Conservation (phyloP, 2,329 filamentous ascomycete genomes). For the Sclerotinia glacialis region DNA sequence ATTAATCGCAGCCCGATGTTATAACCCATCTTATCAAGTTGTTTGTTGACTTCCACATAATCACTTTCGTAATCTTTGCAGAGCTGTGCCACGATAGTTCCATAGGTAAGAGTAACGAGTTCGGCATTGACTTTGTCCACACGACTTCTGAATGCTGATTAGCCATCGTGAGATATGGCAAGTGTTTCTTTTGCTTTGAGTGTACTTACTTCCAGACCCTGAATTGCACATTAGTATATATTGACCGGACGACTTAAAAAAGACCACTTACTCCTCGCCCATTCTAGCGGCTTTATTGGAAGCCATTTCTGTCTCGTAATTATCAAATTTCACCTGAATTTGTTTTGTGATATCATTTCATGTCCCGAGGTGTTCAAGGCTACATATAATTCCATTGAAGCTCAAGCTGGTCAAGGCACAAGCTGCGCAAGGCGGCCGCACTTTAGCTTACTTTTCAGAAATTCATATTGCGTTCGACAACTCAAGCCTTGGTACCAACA, state of each 20-base stretch:
- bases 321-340: neutral
- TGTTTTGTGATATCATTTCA: constrained; percentile 9
- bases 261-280: constrained; percentile 66
- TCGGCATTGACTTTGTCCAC: constrained; percentile 98
- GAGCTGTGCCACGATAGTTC: constrained; percentile 92
- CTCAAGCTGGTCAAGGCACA: constrained; percentile 16
- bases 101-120: constrained; percentile 94
- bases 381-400: constrained; percentile 8
- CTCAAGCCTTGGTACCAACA: neutral
- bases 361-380: neutral
- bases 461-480: constrained; percentile 16
- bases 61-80: constrained; percentile 95
- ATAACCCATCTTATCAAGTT: constrained; percentile 98
- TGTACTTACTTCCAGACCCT: constrained; percentile 43
- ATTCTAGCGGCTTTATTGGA: constrained; percentile 66
- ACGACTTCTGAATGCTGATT: constrained; percentile 62
- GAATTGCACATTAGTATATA: constrained; percentile 31
- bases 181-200: neutral
- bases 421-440: constrained; percentile 17
- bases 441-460: constrained; percentile 20
- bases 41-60: constrained; percentile 94
- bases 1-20: constrained; percentile 95
- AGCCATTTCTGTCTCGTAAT: constrained; percentile 42
- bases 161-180: constrained; percentile 36
- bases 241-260: neutral